Base-by-base conservation (phyloP, 2,329 filamentous ascomycete species). In the Pseudocercospora crystallina region DNA sequence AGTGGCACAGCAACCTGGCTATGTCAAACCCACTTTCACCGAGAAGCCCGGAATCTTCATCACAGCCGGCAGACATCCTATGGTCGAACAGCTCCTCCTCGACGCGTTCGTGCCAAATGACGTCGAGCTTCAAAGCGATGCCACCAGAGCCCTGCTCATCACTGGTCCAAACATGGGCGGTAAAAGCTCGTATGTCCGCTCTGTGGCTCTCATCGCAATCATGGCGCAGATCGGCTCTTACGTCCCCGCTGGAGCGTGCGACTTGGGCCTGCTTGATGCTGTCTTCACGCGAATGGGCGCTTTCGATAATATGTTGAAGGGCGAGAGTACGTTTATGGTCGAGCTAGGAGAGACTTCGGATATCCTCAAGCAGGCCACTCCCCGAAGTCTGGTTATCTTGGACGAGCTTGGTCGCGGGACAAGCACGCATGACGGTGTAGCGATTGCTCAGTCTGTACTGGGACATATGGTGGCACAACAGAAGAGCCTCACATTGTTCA, bases 121-220 rank as follows among this genome's bases (percentile, higher is more conserved):
- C 63, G 87, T 90, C 9, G 74, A 81, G 2, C 81, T 97, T 40
- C 79, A 82, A n/a, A 80, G 83, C 2, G 79, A 83, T 1, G 67
- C 76, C 0, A 81, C 83, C 0, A 80, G 88, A 5, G 89, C 90
- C 2, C 82, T 96, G 60, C 85, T 97, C 49, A 86, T 99, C 63
- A 99, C 94, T 0, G 94, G 94, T 0, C 94, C 94, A 29, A 99
- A 99, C 74, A 99, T 99, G 94, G 94, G 94, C 63, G 94, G 94
- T 49, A 99, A 99, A 68, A 96, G 90, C n/a, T 94, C 87, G 51
- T 99, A 96, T 69, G 92, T 99, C 15, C 89, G 94, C 46, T 89
- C 91, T 59, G 84, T 95, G 38, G 92, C 94, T 8, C 82, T 99
- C 5, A 90, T 97, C 56, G 82, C 87, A 41, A 91, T 99, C 63